Base-by-base conservation (phyloP, 148 eudicot species). In the Camellia japonica region DNA sequence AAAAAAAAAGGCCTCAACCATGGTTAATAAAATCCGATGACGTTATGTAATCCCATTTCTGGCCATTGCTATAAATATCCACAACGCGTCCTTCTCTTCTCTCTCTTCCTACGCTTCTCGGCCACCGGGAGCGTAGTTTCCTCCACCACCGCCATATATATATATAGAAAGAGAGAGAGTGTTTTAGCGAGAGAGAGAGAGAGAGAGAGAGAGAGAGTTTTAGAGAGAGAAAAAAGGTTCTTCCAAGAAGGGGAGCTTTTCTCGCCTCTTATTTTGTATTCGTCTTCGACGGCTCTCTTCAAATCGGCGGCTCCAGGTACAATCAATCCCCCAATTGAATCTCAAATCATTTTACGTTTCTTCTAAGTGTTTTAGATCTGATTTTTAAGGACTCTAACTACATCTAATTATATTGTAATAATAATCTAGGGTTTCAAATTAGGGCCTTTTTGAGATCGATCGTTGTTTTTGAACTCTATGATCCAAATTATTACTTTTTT, bases 81-180 rank as follows among this genome's bases (percentile, higher is more conserved):
- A 30, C 38, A 30, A 30, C 38, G 38, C 38, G 38, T 30, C 38
- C 5, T 9, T 5, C 71, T 58, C 58, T 7, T 18, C 43, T 43
- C 58, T 46, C 19, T 41, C n/a, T 23, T 23, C 9, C 16, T 70
- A 79, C 81, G 76, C 76, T 79, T 71, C 72, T 79, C 76, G 41
- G 58, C 75, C 65, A 15, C 46, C 76, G 61, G 76, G 61, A 79
- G 18, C 81, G 76, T 70, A n/a, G 49, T 49, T 79, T 16, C 74
- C 58, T 68, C 16, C 67, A 30, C 19, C 55, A 12, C 68, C 2
- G 75, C 44, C 64, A 30, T 59, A 7, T 3, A 60, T 61, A 59
- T 52, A 75, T 63, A 75, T 15, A 13, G 0, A 46, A 10, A 11
- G 30, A 42, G 14, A 10, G 10, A 65, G 23, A 30, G n/a, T 2